A percentile compares a stretch with the other conserved stretches of the same genome.
phyloP scores from a whole-genome alignment of 768 basidiomycete genomes.

The Russula ochroleuca region DNA sequence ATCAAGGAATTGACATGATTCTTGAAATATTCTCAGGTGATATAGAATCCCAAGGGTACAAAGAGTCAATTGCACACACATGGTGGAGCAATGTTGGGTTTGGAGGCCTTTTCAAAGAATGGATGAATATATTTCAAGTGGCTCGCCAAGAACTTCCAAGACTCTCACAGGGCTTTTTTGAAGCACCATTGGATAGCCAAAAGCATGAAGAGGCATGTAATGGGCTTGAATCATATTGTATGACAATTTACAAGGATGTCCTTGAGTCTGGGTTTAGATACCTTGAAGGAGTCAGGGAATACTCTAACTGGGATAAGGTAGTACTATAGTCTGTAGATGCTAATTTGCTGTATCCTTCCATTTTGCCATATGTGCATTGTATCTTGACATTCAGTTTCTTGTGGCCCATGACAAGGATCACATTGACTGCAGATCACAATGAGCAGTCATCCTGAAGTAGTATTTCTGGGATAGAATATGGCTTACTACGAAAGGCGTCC shows the following conservation, averaged over 20 bases:
- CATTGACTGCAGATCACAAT: conserved; percentile 61
- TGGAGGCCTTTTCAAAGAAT: neutral
- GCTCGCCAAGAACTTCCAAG: neutral
- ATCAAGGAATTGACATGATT: neutral
- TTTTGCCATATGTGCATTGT: conserved; percentile 76
- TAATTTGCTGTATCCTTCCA: too few relatives aligned
- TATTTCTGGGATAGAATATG: neutral
- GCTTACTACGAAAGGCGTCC: conserved; percentile 80
- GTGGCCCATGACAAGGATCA: conserved; percentile 93
- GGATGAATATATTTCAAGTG: neutral
- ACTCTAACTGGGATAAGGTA: neutral
- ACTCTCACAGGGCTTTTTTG: neutral
- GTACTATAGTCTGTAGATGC: neutral
- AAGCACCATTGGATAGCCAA: too few relatives aligned
- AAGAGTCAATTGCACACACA: neutral
- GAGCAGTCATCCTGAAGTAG: neutral
- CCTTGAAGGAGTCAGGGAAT: neutral
- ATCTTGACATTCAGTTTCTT: conserved; percentile 97
- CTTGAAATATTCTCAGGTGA: neutral
- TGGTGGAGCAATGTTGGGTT: neutral
- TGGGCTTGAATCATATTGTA: neutral
- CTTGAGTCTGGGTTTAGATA: neutral
- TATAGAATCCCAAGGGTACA: fast-evolving
- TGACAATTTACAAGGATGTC: neutral
- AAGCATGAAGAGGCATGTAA: neutral